Conservation (phyloP, 202 grass and related monocot genomes). For the Panicum hallii region DNA sequence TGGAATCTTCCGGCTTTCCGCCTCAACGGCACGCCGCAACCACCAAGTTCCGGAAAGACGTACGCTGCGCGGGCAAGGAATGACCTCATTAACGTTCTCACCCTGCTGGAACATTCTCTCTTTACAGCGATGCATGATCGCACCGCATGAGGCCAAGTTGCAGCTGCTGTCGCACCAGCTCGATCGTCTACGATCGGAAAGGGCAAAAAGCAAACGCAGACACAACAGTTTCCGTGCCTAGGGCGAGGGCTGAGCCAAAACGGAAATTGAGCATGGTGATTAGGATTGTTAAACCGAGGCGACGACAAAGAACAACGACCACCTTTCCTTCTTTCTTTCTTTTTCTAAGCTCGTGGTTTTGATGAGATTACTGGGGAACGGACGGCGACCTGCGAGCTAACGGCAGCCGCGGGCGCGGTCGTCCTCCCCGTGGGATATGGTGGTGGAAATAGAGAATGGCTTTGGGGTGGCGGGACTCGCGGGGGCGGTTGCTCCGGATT, state of each 20-base stretch:
- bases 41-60: neutral
- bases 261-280: neutral
- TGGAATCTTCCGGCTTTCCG: slow-evolving; percentile 10
- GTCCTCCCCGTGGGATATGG: neutral
- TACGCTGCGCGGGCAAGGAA: neutral
- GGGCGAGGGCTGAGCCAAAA: too few species aligned
- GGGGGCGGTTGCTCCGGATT: too few species aligned
- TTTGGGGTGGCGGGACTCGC: too few species aligned
- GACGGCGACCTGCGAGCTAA: slow-evolving; percentile 35
- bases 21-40: neutral
- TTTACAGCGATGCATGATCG: neutral
- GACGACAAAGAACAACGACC: neutral
- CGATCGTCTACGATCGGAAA: neutral
- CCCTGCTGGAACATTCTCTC: neutral
- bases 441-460: too few species aligned
- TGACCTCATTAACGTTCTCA: neutral
- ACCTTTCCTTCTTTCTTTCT: neutral
- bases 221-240: neutral
- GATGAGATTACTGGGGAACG: neutral
- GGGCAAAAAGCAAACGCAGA: neutral
- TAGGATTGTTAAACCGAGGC: neutral
- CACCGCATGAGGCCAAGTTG: neutral
- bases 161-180: neutral
- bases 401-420: neutral
- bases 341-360: neutral